phyloP scores from a whole-genome alignment of 1,284 basidiomycete species.

The Apiotrichum laibachii region DNA sequence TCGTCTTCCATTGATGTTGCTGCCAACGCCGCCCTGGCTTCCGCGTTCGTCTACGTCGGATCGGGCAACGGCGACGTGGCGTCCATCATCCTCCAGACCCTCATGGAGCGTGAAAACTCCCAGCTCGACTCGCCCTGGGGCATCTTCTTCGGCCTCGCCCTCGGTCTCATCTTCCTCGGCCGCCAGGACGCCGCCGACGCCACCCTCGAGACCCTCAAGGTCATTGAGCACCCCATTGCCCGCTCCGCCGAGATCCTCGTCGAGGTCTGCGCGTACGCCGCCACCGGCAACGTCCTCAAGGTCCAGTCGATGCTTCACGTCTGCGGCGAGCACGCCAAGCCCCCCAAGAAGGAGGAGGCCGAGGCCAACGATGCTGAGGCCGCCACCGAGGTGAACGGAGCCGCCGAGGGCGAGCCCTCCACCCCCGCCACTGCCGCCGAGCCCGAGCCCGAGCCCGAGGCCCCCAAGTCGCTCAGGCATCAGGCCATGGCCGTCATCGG shows the following conservation, averaged over 20 bases:
- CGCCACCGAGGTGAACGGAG: slow-evolving; percentile 17
- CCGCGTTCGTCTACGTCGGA: slow-evolving; percentile 95
- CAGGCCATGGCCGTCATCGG: slow-evolving; percentile 93
- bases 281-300: slow-evolving; percentile 92
- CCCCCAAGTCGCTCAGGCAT: slow-evolving; percentile 68
- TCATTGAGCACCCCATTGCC: slow-evolving; percentile 88
- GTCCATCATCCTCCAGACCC: slow-evolving; percentile 80
- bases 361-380: slow-evolving; percentile 24
- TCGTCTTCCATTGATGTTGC: slow-evolving; percentile 83
- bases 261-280: slow-evolving; percentile 91
- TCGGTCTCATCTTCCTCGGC: slow-evolving; percentile 91
- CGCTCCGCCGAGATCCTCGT: slow-evolving; percentile 90
- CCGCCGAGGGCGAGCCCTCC: slow-evolving; percentile 5
- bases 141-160: slow-evolving; percentile 81
- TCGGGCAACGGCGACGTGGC: slow-evolving; percentile 93
- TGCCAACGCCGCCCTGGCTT: slow-evolving; percentile 77
- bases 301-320: slow-evolving; percentile 90
- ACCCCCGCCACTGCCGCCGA: slow-evolving; percentile 16
- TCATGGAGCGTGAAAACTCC: slow-evolving; percentile 77
- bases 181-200: slow-evolving; percentile 90
- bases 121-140: slow-evolving; percentile 89
- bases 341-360: slow-evolving; percentile 30
- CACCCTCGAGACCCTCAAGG: slow-evolving; percentile 91
- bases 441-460: slow-evolving; percentile 42
- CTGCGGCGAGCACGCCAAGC: slow-evolving; percentile 80